Evolutionary conservation across 148 eudicot species (phyloP).

Genomic region (Rhododendron molle): DNA sequence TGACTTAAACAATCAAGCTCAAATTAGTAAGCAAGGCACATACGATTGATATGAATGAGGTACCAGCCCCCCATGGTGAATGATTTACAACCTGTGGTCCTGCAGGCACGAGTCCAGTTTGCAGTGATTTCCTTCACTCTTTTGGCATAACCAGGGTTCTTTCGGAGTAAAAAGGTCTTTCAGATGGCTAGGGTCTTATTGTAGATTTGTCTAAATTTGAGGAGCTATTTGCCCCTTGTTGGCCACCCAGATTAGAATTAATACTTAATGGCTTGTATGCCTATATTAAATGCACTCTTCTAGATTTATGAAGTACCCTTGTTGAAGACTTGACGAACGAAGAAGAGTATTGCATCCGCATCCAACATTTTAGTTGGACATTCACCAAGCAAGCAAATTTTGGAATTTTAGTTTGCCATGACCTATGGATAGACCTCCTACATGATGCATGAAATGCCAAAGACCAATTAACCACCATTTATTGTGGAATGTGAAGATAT

Average conservation of each 20-base stretch:
- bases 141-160: neutral
- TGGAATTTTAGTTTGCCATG: neutral
- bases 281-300: neutral
- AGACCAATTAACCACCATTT: neutral
- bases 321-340: neutral
- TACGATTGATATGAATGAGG: neutral
- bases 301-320: neutral
- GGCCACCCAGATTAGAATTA: neutral
- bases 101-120: neutral
- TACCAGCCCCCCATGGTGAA: neutral
- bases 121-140: neutral
- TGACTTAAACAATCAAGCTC: neutral
- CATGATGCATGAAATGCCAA: neutral
- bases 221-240: slow-evolving; percentile 1
- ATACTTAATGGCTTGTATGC: neutral
- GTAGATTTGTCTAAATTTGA: neutral
- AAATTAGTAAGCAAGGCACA: neutral
- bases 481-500: neutral
- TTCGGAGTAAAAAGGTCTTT: neutral
- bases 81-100: neutral
- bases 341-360: neutral
- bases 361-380: neutral
- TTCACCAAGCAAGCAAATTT: neutral
- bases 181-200: neutral
- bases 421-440: neutral